These are phyloP conservation scores for Colletotrichum kahawae DNA, from an alignment of 2,329 filamentous ascomycete species.

Conservation along the genomic window DNA sequence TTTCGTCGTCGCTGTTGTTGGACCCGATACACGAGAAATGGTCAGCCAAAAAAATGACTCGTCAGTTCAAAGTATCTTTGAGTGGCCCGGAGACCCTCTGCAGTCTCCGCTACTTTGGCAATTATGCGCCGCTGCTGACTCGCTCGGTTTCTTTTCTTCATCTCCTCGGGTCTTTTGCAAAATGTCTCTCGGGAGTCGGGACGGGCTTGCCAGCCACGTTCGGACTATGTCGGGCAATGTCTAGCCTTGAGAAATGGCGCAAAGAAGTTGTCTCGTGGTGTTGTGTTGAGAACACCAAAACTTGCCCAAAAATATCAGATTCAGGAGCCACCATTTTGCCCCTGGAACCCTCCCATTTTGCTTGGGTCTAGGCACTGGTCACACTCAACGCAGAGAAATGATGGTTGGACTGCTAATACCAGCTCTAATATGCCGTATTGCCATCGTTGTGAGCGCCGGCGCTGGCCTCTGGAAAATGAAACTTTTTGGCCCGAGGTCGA, in stretches of 20 bases:
- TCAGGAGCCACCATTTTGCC: not conserved
- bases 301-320: not conserved
- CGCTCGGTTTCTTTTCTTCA: not conserved
- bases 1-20: not conserved
- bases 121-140: not conserved
- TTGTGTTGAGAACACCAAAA: not conserved
- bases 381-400: not conserved
- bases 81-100: not conserved
- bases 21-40: not conserved
- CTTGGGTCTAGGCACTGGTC: not conserved
- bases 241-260: not conserved
- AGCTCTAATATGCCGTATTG: not conserved
- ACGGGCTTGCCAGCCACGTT: slow-evolving; percentile 1
- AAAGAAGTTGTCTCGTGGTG: not conserved
- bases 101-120: not conserved
- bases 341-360: not conserved
- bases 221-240: not conserved
- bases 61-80: not conserved
- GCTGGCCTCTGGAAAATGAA: not conserved
- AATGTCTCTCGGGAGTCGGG: slow-evolving; percentile 8
- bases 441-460: not conserved
- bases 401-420: not conserved
- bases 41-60: not conserved
- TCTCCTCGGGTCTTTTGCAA: not conserved
- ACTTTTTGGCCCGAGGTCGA: not conserved